Base-by-base conservation (phyloP, 1,284 basidiomycete species). In the Laetiporus sulphureus region DNA sequence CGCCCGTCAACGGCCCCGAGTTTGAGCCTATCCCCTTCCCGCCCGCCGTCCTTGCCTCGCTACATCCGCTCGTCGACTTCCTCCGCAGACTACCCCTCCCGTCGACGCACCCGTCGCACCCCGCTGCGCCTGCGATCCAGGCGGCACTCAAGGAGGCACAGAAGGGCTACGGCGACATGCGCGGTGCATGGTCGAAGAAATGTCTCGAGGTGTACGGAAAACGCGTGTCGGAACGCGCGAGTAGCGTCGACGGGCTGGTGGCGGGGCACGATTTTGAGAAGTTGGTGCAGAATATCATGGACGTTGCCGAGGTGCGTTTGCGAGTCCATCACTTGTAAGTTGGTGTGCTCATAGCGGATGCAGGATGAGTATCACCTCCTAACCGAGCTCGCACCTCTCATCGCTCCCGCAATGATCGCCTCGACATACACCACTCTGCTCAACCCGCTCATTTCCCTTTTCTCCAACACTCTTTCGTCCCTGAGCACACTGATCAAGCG, bases 91-190 rank as follows among this genome's bases (percentile, higher is more conserved):
- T 88, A 2, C 87, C 85, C 0, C 57, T 84, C 0, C 86, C 84
- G 0, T 65, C 79, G 1, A 87, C 86, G 0, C 84, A 88, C 50
- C 84, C 83, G 3, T 83, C 83, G 0, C 85, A 89, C 55, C 83
- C 83, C 3, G 83, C 83, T 7, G 75, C 83, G 0, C 64, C 67
- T 2, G 66, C 68, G 1, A 88, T 89, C 33, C 64, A 78, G 22
- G 56, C 70, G 2, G 77, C 81, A 2, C 59, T 90, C 4, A 77
- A 72, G 51, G 86, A 89, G 24, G 83, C 85, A 3, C 84, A 87
- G 60, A 71, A 72, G 42, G 86, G 86, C 2, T 89, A 86, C 48
- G 86, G 83, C 0, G 86, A 89, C 48, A 90, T 89, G 86, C 73
- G 85, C 20, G 84, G 85, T 3, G 69, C 68, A 10, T 89, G 85